These are phyloP conservation scores for Bryoerythrophyllum caledonicum DNA, from an alignment of 225 moss, liverwort and hornwort genomes.

Conservation along the genomic window DNA sequence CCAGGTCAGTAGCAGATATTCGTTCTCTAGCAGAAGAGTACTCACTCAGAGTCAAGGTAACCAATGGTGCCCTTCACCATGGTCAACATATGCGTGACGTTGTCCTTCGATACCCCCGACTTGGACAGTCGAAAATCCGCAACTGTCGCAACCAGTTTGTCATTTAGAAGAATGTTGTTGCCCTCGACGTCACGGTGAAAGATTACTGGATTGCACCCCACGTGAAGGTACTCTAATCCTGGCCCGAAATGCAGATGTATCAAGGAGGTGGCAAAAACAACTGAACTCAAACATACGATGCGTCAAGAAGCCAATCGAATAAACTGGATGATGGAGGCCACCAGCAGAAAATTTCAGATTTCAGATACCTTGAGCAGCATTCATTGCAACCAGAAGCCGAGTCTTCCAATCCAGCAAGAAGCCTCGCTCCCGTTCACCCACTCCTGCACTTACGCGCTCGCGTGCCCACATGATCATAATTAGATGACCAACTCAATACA, in stretches of 20 bases:
- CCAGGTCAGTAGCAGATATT: neutral
- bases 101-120: too few species aligned
- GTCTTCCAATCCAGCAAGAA: slow-evolving; percentile 35
- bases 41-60: too few species aligned
- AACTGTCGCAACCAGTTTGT: too few species aligned
- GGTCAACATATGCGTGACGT: too few species aligned
- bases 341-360: neutral
- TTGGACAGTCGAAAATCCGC: too few species aligned
- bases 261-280: too few species aligned
- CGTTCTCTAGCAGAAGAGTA: neutral
- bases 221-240: too few species aligned
- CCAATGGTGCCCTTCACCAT: too few species aligned
- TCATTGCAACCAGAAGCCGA: slow-evolving; percentile 35
- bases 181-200: too few species aligned
- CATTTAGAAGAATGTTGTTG: too few species aligned
- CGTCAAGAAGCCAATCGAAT: neutral
- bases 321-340: neutral
- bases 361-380: slow-evolving; percentile 44
- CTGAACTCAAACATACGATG: too few species aligned
- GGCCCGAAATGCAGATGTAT: neutral
- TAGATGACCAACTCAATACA: neutral
- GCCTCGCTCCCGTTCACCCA: neutral
- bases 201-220: too few species aligned
- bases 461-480: neutral
- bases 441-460: slow-evolving; percentile 21